Base-by-base conservation (phyloP, 768 basidiomycete species). In the Macrolepiota dolichaula region DNA sequence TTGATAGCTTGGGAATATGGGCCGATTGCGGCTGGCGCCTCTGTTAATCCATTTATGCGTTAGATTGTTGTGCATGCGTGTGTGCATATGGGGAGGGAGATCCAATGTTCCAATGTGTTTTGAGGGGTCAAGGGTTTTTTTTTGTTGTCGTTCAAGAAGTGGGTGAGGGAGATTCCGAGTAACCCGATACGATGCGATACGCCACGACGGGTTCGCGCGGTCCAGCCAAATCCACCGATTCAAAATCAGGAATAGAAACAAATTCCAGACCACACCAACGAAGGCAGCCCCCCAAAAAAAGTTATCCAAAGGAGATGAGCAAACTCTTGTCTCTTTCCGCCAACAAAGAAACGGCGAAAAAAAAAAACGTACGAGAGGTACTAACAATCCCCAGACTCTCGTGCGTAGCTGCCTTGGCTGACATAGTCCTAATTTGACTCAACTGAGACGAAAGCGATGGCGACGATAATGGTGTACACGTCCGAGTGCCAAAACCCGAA, bases 1-100 rank as follows among this genome's bases (percentile, higher is more conserved):
- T 89, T 91, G 76, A 96, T 84, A 3, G 87, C 96, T 77, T 96
- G 91, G 1, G 85, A 87, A 76, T 96, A 96, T 35, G 94, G 94
- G 0, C 92, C 92, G 62, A 94, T 85, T 0, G 92, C 91, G 17
- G 85, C 80, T 0, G 92, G 85, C 4, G 92, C 91, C 68, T 81
- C 92, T 92, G 59, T 59, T 32, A 46, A 44, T 19, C 17, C 19
- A 19, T 44, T 19, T n/a, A 44, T 7, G 29, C 29, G 29, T 32
- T 7, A 44, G 19, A 19, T 17, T 24, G 19, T 47, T 36, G 36
- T 22, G n/a, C 10, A 36, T 11, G 52, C 36, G 50, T 53, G 17
- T n/a, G 42, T n/a, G 17, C 42, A 19, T 44, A 7, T 1, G 40
- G 42, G 7, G 19, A n/a, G 17, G 15, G 42, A 1, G n/a, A 17